Percentiles rank a stretch among this genome's conserved stretches.
Evolutionary conservation across 257 asterid genomes (phyloP).

Genomic region (Ilex asprella): DNA sequence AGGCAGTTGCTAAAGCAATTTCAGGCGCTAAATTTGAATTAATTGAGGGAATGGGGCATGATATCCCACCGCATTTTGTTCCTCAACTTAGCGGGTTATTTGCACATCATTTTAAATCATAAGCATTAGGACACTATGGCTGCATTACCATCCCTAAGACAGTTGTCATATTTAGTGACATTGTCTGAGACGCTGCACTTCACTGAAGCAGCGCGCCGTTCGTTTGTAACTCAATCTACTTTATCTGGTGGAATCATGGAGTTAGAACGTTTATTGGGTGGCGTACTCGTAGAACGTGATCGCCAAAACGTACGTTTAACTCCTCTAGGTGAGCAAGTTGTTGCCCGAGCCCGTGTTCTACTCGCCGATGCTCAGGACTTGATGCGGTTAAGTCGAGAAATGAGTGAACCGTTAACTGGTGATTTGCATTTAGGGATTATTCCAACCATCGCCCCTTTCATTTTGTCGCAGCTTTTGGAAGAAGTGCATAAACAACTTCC

Average conservation of each 20-base stretch:
- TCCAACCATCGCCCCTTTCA: neutral
- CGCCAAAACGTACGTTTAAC: neutral
- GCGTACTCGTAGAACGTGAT: neutral
- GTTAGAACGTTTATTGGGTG: neutral
- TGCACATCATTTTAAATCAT: neutral
- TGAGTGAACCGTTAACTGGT: neutral
- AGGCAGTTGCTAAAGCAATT: neutral
- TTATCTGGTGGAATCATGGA: neutral
- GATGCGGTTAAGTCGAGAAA: neutral
- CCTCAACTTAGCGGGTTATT: neutral
- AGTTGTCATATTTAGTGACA: neutral
- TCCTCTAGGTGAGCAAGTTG: neutral
- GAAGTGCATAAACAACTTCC: neutral
- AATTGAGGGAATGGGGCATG: neutral
- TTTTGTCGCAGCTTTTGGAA: neutral
- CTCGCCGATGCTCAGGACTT: neutral
- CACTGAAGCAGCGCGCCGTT: neutral
- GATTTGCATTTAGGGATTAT: neutral
- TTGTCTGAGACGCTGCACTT: neutral
- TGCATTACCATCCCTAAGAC: neutral
- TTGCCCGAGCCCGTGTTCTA: neutral
- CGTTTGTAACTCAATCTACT: neutral
- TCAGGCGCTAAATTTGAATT: neutral
- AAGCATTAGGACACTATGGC: neutral
- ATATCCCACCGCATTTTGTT: neutral